A percentile compares a stretch with the other conserved stretches of the same genome.
These are phyloP conservation scores for Avena eriantha DNA, from an alignment of 176 grass and related monocot species.

Conservation along the genomic window DNA sequence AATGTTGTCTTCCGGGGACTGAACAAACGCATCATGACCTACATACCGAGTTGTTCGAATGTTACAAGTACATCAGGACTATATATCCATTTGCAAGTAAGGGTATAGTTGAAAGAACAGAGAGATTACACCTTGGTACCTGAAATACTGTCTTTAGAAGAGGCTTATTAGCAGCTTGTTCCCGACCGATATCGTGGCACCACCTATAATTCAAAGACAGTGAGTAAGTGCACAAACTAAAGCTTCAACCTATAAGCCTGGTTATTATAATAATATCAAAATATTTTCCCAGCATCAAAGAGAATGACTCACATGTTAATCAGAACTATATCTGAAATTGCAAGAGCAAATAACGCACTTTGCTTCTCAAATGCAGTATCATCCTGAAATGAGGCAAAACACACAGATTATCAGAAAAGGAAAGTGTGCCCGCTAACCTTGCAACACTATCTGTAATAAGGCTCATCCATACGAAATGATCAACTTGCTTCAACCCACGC, in stretches of 20 bases:
- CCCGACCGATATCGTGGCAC: conserved; percentile 95
- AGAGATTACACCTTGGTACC: conserved; percentile 53
- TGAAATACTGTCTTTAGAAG: conserved; percentile 97
- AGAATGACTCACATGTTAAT: conserved; percentile 83
- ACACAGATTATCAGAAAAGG: conserved; percentile 41
- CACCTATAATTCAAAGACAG: conserved; percentile 56
- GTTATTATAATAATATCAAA: conserved; percentile 36
- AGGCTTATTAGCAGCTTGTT: conserved; percentile 86
- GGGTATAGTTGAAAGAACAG: conserved; percentile 40
- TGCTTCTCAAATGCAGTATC: conserved; percentile 94
- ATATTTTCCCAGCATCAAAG: background rate
- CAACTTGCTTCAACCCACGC: conserved; percentile 17
- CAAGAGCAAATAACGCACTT: conserved; percentile 88
- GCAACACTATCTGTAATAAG: conserved; percentile 17
- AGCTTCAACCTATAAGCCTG: conserved; percentile 18
- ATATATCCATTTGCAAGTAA: conserved; percentile 19
- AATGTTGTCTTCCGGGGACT: conserved; percentile 81
- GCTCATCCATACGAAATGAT: background rate
- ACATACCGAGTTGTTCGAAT: conserved; percentile 43
- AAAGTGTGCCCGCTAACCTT: conserved; percentile 26
- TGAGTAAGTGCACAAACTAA: conserved; percentile 25
- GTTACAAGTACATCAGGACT: conserved; percentile 39
- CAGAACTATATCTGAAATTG: conserved; percentile 88
- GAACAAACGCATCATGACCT: conserved; percentile 96
- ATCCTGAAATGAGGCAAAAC: conserved; percentile 58